A percentile compares a stretch with the other conserved stretches of the same genome.
Evolutionary conservation across 495 filamentous ascomycete genomes (phyloP).

Genomic region (Paragyromitra xinjiangensis): DNA sequence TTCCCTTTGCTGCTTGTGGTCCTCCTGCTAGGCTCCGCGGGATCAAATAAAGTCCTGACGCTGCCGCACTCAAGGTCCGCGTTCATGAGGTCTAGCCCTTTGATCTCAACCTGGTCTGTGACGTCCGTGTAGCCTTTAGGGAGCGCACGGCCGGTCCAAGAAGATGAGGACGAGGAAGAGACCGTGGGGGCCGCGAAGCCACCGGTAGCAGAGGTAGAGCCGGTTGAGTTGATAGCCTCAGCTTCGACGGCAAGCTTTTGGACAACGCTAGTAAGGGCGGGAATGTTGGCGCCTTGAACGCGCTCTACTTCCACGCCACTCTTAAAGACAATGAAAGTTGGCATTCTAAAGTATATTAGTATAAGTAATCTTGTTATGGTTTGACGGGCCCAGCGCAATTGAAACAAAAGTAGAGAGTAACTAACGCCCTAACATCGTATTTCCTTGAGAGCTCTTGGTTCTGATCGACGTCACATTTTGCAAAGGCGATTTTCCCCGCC

Average conservation of each 20-base stretch:
- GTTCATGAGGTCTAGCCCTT: constrained; percentile 87
- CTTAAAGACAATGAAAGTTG: constrained; percentile 92
- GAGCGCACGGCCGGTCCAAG: constrained; percentile 76
- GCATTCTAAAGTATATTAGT: constrained; percentile 58
- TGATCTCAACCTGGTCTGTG: constrained; percentile 78
- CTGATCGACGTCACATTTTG: constrained; percentile 82
- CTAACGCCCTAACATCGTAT: constrained; percentile 77
- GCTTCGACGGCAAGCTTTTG: constrained; percentile 76
- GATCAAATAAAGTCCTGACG: constrained; percentile 76
- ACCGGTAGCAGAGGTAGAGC: constrained; percentile 61
- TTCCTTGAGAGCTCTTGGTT: constrained; percentile 76
- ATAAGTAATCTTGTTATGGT: neutral
- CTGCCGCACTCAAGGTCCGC: constrained; percentile 73
- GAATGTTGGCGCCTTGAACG: constrained; percentile 76
- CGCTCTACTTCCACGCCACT: constrained; percentile 71
- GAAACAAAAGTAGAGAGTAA: constrained; percentile 37
- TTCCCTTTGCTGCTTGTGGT: constrained; percentile 66
- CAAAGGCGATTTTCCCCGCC: constrained; percentile 78
- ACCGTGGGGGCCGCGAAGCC: constrained; percentile 60
- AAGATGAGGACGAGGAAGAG: constrained; percentile 23
- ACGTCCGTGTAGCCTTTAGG: constrained; percentile 82
- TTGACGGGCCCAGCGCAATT: neutral
- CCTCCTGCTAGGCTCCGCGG: constrained; percentile 67
- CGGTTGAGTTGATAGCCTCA: constrained; percentile 62
- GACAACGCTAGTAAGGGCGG: constrained; percentile 71